A percentile compares a stretch with the other conserved stretches of the same genome.
These are phyloP conservation scores for Coccinonectria pachysandricola DNA, from an alignment of 2,329 filamentous ascomycete species.

Conservation along the genomic window DNA sequence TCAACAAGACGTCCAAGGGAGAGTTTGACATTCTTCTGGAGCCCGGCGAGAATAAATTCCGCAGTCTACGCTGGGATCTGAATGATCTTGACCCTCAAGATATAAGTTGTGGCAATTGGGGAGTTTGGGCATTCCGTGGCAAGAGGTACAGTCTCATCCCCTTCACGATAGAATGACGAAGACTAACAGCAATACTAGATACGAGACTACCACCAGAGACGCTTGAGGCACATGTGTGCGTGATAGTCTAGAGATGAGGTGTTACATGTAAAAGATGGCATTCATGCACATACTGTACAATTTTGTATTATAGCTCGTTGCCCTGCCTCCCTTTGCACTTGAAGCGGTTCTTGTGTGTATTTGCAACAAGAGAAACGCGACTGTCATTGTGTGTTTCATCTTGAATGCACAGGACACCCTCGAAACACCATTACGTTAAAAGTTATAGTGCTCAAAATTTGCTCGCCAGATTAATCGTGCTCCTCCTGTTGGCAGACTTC, in stretches of 20 bases:
- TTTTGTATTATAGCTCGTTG: slow-evolving; percentile 10
- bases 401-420: too few species aligned
- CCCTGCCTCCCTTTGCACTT: background rate
- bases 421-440: too few species aligned
- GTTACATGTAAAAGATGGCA: background rate
- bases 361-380: slow-evolving; percentile 4
- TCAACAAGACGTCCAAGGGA: slow-evolving; percentile 71
- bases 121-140: slow-evolving; percentile 91
- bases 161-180: slow-evolving; percentile 13
- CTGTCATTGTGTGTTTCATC: too few species aligned
- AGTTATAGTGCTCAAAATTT: too few species aligned
- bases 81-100: slow-evolving; percentile 94
- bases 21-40: slow-evolving; percentile 89
- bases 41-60: slow-evolving; percentile 88
- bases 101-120: slow-evolving; percentile 93
- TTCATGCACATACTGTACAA: slow-evolving; percentile 11
- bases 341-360: too few species aligned
- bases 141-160: slow-evolving; percentile 61
- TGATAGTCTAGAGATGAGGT: background rate
- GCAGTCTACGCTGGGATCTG: slow-evolving; percentile 91
- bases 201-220: slow-evolving; percentile 53
- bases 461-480: too few species aligned
- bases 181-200: slow-evolving; percentile 26
- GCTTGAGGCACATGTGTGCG: too few species aligned
- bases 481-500: too few species aligned